Evolutionary conservation across 192 early-diverging fungal species (phyloP).

Genomic region (Cladochytrium replicatum): DNA sequence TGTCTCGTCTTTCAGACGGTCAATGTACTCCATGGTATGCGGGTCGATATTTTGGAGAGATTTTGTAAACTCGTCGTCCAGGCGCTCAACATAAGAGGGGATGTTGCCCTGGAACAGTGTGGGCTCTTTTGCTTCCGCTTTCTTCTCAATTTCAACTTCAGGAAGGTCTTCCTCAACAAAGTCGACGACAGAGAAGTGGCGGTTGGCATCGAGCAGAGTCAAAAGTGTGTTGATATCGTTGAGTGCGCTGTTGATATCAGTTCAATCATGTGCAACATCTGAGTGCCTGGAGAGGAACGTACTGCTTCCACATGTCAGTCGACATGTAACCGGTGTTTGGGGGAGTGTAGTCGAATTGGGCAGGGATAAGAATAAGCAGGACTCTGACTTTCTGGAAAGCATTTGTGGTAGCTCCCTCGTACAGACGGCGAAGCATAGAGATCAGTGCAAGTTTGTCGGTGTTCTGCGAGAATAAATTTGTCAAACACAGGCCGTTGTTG

Average conservation of each 20-base stretch:
- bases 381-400: conserved; percentile 76
- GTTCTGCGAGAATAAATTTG: conserved; percentile 42
- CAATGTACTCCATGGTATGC: conserved; percentile 92
- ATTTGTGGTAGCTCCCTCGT: conserved; percentile 49
- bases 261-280: no score
- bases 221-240: conserved; percentile 69
- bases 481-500: not conserved
- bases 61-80: conserved; percentile 96
- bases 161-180: conserved; percentile 52
- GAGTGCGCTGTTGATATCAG: conserved; percentile 21
- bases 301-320: conserved; percentile 71
- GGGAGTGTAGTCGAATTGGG: conserved; percentile 75
- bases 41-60: conserved; percentile 94
- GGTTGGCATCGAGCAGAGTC: conserved; percentile 65
- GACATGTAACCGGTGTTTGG: conserved; percentile 60
- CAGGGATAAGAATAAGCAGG: conserved; percentile 74
- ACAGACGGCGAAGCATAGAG: conserved; percentile 51
- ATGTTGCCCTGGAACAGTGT: conserved; percentile 82
- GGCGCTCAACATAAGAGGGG: conserved; percentile 77
- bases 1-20: conserved; percentile 84
- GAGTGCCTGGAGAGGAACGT: no score
- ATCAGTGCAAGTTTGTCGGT: conserved; percentile 78
- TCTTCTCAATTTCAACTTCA: conserved; percentile 31
- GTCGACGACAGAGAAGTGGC: conserved; percentile 60
- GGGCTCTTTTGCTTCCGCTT: no score